Evolutionary conservation across 164 flowering plant genomes (phyloP), one percentile per base, ranked within the genome.

Genomic region (Liriodendron chinense): DNA sequence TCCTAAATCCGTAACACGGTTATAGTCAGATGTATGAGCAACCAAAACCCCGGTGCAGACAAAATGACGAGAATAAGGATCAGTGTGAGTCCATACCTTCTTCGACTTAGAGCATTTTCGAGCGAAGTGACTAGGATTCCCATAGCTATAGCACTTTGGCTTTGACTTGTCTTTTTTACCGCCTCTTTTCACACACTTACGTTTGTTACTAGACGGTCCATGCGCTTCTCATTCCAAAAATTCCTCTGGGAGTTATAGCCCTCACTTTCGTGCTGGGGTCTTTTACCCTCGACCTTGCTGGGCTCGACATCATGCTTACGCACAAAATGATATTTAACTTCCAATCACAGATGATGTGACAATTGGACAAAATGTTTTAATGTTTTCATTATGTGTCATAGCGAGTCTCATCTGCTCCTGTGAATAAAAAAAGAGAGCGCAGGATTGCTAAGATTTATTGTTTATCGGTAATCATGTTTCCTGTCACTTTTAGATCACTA

Each of bases 1-100:
- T 75, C 68, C 68, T 20, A 43, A 26, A 56, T 77, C 80, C 61
- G 68, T 68, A 72, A 68, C 68, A 74, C 75, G 65, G 2, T 18
- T 2, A 34, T 28, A 12, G 28, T 49, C n/a, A 21, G 65, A 66
- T 7, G 72, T 50, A 22, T 75, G 48, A 76, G 70, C 61, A 50
- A 79, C 56, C 1, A 76, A 22, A 1, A n/a, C 53, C 76, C 47
- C 68, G n/a, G 10, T 50, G 48, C 4, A 63, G 21, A 14, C 53
- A 47, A 14, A 1, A 13, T 21, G 0, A 0, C 61, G 63, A 1
- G 23, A 26, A 23, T 0, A 2, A 48, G 21, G 7, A 0, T 4
- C 34, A 22, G n/a, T n/a, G 2, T 3, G 9, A 66, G 68, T 59
- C 72, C 67, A 68, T 56, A 49, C 56, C 56, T n/a, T n/a, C n/a